These are phyloP conservation scores for Pythium insidiosum DNA, from an alignment of 352 stramenopile genomes.

Conservation along the genomic window DNA sequence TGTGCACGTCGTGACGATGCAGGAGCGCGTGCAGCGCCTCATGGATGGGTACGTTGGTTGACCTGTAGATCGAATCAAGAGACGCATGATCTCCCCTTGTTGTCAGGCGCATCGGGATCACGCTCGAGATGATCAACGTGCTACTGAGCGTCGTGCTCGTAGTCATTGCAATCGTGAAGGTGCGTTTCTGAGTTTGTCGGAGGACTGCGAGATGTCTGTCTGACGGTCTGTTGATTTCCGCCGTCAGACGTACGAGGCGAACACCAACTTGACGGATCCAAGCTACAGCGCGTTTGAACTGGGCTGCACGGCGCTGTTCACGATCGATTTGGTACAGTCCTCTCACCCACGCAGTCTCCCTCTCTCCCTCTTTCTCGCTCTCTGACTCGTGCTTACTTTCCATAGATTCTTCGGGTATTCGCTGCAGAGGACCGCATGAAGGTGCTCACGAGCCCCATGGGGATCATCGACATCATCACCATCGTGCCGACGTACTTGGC, in stretches of 20 bases:
- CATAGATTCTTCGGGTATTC: conserved; percentile 1
- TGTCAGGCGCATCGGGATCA: conserved; percentile 13
- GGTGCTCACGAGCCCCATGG: conserved; percentile 26
- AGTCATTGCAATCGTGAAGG: conserved; percentile 20
- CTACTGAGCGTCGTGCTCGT: conserved; percentile 25
- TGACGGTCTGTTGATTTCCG: not conserved
- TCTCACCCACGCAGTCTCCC: too few relatives aligned
- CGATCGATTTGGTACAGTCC: not conserved
- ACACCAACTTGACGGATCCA: conserved; percentile 1
- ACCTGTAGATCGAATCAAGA: too few relatives aligned
- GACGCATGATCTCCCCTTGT: too few relatives aligned
- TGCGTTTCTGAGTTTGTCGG: conserved; percentile 2
- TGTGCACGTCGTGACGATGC: not conserved
- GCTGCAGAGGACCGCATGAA: conserved; percentile 18
- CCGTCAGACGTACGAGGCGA: not conserved
- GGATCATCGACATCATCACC: conserved; percentile 35
- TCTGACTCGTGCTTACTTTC: not conserved
- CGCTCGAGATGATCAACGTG: conserved; percentile 22
- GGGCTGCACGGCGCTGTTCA: not conserved
- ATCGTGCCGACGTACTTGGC: conserved; percentile 28
- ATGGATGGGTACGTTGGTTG: too few relatives aligned
- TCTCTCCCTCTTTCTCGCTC: not conserved
- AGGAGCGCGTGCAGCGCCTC: not conserved
- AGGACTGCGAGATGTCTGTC: too few relatives aligned
- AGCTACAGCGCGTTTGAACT: not conserved